Percentiles rank a stretch among this genome's conserved stretches.
Evolutionary conservation across 768 basidiomycete species (phyloP).

Genomic region (Xanthoconium stramineum): DNA sequence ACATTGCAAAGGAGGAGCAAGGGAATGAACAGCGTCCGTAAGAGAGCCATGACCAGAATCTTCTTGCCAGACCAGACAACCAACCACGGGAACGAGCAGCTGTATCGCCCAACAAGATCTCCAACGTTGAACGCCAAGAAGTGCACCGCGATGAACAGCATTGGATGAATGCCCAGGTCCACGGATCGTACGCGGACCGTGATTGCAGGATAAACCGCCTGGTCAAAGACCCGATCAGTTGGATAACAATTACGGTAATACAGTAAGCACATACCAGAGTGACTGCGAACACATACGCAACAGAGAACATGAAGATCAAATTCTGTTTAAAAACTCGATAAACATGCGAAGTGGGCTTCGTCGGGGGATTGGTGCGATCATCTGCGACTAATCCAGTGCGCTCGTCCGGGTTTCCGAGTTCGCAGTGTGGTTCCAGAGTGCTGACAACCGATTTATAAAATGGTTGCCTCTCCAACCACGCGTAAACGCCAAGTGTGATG

Average conservation of each 20-base stretch:
- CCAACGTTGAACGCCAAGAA: constrained; percentile 75
- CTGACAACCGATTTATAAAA: constrained; percentile 54
- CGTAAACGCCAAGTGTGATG: constrained; percentile 49
- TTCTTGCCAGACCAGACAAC: constrained; percentile 66
- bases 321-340: constrained; percentile 62
- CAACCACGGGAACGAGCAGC: constrained; percentile 63
- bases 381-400: constrained; percentile 36
- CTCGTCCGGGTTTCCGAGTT: constrained; percentile 25
- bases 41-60: constrained; percentile 59
- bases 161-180: constrained; percentile 63
- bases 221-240: constrained; percentile 3
- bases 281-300: constrained; percentile 71
- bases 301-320: constrained; percentile 63
- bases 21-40: constrained; percentile 80
- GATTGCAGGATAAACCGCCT: constrained; percentile 88
- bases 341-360: constrained; percentile 42
- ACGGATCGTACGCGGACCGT: constrained; percentile 73
- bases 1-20: constrained; percentile 89
- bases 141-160: constrained; percentile 78
- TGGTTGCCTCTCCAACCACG: constrained; percentile 55
- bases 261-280: constrained; percentile 61
- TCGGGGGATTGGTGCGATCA: constrained; percentile 20
- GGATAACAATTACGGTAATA: neutral
- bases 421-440: constrained; percentile 39
- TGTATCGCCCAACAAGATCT: constrained; percentile 66